Conservation (phyloP, 768 basidiomycete species). For the Suillus weaverae region DNA sequence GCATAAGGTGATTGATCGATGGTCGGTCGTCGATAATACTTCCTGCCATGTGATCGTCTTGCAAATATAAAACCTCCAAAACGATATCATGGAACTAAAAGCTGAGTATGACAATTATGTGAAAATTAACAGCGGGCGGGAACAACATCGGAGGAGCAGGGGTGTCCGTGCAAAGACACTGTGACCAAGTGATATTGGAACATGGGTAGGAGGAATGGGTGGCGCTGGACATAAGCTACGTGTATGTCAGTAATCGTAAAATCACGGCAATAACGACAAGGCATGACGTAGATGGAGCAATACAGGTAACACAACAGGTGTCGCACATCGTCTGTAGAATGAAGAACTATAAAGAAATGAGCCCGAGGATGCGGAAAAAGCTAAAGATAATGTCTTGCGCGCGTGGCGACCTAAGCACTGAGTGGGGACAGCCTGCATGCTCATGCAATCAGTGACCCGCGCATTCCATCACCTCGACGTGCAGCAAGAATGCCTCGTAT, state of each 20-base stretch:
- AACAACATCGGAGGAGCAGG: background rate
- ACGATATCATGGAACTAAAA: background rate
- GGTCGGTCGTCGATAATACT: background rate
- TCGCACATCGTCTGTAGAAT: background rate
- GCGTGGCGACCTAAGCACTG: background rate
- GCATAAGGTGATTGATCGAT: background rate
- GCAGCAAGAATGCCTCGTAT: constrained; percentile 59
- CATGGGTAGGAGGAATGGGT: background rate
- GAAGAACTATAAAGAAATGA: background rate
- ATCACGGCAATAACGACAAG: background rate
- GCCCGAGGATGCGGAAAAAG: no score
- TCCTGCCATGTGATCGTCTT: background rate
- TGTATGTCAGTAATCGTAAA: background rate
- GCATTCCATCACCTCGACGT: constrained; percentile 66
- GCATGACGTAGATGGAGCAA: background rate
- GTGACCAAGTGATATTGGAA: background rate
- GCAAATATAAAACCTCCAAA: background rate
- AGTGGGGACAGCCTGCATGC: background rate
- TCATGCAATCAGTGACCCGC: constrained; percentile 51
- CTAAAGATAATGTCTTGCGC: background rate
- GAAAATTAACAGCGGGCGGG: background rate
- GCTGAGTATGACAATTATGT: background rate
- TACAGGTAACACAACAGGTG: background rate
- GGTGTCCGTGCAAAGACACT: background rate
- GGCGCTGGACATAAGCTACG: background rate